A percentile compares a stretch with the other conserved stretches of the same genome.
Evolutionary conservation across 495 filamentous ascomycete genomes (phyloP).

Genomic region (Daldinia vernicosa): DNA sequence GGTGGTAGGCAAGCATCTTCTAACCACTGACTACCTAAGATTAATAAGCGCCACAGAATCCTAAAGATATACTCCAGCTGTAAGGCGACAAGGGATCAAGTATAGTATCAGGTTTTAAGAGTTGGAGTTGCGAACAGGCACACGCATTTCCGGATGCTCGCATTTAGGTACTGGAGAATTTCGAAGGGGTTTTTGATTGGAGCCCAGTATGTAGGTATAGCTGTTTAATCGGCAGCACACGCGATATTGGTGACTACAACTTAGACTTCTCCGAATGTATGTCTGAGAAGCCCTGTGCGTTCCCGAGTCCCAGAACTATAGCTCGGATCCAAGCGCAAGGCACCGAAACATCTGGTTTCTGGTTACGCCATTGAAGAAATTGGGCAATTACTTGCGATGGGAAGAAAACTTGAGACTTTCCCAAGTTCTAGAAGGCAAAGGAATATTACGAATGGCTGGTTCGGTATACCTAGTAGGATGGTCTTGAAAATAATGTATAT

Average conservation of each 20-base stretch:
- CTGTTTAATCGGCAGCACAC: background rate
- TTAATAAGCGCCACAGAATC: background rate
- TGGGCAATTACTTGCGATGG: background rate
- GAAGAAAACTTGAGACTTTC: background rate
- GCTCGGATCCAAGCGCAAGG: slow-evolving; percentile 9
- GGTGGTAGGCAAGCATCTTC: slow-evolving; percentile 3
- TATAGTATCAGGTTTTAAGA: background rate
- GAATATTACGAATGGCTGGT: background rate
- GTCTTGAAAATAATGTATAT: background rate
- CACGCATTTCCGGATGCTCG: background rate
- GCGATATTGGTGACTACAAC: background rate
- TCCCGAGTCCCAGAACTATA: slow-evolving; percentile 18
- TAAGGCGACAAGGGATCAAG: background rate
- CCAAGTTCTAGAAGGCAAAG: background rate
- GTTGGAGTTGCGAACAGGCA: background rate
- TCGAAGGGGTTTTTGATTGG: background rate
- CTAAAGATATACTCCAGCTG: too few species aligned
- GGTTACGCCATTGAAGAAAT: background rate
- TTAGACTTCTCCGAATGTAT: background rate
- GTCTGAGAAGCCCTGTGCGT: slow-evolving; percentile 13
- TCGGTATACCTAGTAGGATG: background rate
- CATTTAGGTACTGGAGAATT: background rate
- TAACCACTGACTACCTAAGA: slow-evolving; percentile 27
- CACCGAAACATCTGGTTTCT: slow-evolving; percentile 25
- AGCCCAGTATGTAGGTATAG: background rate